These are phyloP conservation scores for Debaryomyces singareniensis DNA, from an alignment of 1,139 yeast species.

Conservation along the genomic window DNA sequence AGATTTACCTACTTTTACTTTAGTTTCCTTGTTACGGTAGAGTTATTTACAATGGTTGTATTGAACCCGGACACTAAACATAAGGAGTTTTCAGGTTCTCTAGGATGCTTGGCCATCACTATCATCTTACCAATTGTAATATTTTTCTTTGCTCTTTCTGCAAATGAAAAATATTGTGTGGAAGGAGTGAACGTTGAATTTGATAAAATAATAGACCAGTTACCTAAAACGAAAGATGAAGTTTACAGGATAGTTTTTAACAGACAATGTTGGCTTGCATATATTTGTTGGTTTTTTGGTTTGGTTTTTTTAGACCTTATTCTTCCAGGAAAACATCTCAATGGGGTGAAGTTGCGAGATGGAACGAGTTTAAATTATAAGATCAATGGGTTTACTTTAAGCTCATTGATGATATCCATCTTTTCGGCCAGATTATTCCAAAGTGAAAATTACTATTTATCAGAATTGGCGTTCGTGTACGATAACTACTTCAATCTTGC, in stretches of 20 bases:
- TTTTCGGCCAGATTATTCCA: conserved; percentile 45
- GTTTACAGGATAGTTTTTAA: conserved; percentile 27
- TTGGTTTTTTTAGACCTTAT: conserved; percentile 58
- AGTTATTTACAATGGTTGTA: conserved; percentile 9
- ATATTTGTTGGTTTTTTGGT: conserved; percentile 67
- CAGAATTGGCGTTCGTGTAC: conserved; percentile 75
- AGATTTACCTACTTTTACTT: too few relatives aligned
- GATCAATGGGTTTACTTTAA: conserved; percentile 70
- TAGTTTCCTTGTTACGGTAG: too few relatives aligned
- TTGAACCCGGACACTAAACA: conserved; percentile 70
- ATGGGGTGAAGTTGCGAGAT: conserved; percentile 73
- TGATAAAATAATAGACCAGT: conserved; percentile 20
- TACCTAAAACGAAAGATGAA: conserved; percentile 21
- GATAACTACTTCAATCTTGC: conserved; percentile 62
- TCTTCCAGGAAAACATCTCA: conserved; percentile 64
- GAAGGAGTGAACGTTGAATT: conserved; percentile 42
- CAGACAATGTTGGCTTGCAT: conserved; percentile 52
- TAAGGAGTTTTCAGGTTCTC: conserved; percentile 69
- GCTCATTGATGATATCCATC: conserved; percentile 38
- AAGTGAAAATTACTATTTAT: conserved; percentile 49
- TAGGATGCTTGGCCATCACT: conserved; percentile 67
- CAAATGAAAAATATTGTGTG: conserved; percentile 51
- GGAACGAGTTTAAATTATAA: conserved; percentile 65
- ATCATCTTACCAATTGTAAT: conserved; percentile 62
- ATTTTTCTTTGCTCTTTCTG: conserved; percentile 49